Conservation (phyloP, 768 basidiomycete genomes). For the Tulasnella sp. region DNA sequence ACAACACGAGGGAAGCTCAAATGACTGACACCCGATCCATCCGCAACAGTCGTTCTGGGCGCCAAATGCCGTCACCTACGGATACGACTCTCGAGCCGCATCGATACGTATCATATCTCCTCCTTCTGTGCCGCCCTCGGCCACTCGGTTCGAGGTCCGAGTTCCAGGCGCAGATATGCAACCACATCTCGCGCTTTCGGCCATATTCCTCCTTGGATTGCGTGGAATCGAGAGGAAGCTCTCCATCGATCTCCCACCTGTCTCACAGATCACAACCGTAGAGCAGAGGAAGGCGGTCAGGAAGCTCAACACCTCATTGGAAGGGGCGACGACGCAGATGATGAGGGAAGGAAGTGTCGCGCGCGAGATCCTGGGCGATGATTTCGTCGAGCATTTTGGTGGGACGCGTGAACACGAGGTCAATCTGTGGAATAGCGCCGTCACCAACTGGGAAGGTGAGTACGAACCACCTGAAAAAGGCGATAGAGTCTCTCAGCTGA, state of each 20-base stretch:
- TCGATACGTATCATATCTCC: slow-evolving; percentile 88
- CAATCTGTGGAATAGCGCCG: slow-evolving; percentile 73
- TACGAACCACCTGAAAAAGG: not conserved
- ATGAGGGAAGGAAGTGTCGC: slow-evolving; percentile 68
- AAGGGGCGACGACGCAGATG: slow-evolving; percentile 71
- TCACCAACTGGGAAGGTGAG: slow-evolving; percentile 90
- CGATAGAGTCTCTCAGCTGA: not conserved
- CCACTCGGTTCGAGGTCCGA: slow-evolving; percentile 86
- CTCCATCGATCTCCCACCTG: slow-evolving; percentile 55
- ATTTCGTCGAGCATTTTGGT: slow-evolving; percentile 89
- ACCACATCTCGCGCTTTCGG: slow-evolving; percentile 83
- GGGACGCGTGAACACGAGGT: slow-evolving; percentile 93
- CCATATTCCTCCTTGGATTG: slow-evolving; percentile 78
- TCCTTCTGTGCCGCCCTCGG: slow-evolving; percentile 67
- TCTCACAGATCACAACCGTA: slow-evolving; percentile 37
- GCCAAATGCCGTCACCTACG: slow-evolving; percentile 85
- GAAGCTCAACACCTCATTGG: slow-evolving; percentile 69
- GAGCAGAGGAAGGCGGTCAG: slow-evolving; percentile 49
- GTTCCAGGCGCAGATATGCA: slow-evolving; percentile 95
- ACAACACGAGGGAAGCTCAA: too few relatives aligned
- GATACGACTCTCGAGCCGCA: slow-evolving; percentile 89
- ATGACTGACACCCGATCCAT: not conserved
- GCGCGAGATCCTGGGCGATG: slow-evolving; percentile 69
- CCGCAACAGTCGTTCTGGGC: slow-evolving; percentile 62
- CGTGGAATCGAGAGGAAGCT: slow-evolving; percentile 77